Evolutionary conservation across 345 rosid genomes (phyloP).

Genomic region (Alliaria petiolata): DNA sequence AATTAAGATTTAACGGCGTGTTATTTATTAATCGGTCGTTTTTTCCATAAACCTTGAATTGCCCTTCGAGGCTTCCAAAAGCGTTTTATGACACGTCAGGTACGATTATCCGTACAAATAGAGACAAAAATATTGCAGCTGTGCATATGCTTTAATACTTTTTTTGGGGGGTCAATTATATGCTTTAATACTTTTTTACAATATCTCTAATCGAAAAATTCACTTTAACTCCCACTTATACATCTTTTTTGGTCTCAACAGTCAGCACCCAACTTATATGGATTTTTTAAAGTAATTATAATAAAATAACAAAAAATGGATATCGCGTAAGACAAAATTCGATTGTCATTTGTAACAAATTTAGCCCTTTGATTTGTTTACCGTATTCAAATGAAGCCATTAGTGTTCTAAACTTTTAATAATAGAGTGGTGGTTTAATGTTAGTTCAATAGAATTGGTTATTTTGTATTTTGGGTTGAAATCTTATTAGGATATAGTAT

Average conservation of each 20-base stretch:
- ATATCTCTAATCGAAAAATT: not conserved
- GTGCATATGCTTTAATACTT: not conserved
- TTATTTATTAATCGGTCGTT: not conserved
- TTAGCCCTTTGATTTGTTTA: not conserved
- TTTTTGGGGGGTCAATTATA: too few relatives aligned
- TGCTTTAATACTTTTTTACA: conserved; percentile 12
- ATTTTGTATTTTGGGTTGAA: too few relatives aligned
- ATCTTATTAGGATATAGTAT: too few relatives aligned
- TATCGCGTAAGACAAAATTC: not conserved
- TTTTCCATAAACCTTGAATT: not conserved
- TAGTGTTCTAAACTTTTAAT: not conserved
- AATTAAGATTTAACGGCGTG: conserved; percentile 14
- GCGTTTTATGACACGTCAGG: conserved; percentile 10
- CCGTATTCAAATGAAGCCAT: not conserved
- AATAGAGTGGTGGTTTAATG: too few relatives aligned
- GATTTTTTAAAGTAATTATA: not conserved
- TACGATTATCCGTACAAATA: conserved; percentile 35
- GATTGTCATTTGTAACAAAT: not conserved
- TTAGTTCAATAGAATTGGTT: too few relatives aligned
- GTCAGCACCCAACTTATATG: conserved; percentile 15
- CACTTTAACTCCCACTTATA: conserved; percentile 14
- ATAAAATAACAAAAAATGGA: not conserved
- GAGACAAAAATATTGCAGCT: conserved; percentile 16
- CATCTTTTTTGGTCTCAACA: not conserved
- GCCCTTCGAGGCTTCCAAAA: conserved; percentile 26